phyloP scores from a whole-genome alignment of 2,329 filamentous ascomycete genomes.

The Onygenales sp. region DNA sequence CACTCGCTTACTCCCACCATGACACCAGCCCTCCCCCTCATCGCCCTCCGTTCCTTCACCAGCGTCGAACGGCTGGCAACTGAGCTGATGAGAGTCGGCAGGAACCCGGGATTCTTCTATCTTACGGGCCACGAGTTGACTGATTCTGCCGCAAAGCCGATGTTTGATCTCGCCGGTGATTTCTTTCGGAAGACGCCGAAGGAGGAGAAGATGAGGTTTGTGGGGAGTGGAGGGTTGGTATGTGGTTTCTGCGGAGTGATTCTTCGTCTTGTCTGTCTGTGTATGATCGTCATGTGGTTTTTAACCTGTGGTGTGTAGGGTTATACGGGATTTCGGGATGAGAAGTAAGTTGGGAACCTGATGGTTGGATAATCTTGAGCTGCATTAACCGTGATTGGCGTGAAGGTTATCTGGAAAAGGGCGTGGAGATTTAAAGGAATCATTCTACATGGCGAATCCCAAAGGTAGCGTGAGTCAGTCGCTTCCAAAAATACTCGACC shows the following conservation, averaged over 20 bases:
- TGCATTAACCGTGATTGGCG: not conserved
- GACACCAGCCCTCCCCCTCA: not conserved
- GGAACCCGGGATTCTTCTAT: not conserved
- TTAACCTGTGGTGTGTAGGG: not conserved
- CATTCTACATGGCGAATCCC: not conserved
- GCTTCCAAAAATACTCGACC: not conserved
- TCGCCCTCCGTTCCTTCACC: not conserved
- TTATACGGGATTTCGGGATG: not conserved
- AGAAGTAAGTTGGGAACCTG: not conserved
- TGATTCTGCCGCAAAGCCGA: not conserved
- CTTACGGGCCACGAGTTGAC: not conserved
- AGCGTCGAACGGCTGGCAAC: not conserved
- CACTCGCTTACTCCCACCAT: not conserved
- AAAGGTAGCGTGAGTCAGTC: not conserved
- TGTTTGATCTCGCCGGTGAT: not conserved
- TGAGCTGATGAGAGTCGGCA: not conserved
- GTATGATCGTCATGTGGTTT: not conserved
- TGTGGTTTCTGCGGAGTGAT: not conserved
- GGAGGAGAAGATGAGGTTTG: slow-evolving; percentile 1
- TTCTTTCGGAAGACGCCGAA: not conserved
- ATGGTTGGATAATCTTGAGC: not conserved
- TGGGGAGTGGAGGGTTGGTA: not conserved
- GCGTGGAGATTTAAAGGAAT: not conserved
- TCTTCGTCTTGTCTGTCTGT: not conserved
- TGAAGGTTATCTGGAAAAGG: not conserved